phyloP scores from a whole-genome alignment of 2,329 filamentous ascomycete genomes.

The Neopestalotiopsis rosae region DNA sequence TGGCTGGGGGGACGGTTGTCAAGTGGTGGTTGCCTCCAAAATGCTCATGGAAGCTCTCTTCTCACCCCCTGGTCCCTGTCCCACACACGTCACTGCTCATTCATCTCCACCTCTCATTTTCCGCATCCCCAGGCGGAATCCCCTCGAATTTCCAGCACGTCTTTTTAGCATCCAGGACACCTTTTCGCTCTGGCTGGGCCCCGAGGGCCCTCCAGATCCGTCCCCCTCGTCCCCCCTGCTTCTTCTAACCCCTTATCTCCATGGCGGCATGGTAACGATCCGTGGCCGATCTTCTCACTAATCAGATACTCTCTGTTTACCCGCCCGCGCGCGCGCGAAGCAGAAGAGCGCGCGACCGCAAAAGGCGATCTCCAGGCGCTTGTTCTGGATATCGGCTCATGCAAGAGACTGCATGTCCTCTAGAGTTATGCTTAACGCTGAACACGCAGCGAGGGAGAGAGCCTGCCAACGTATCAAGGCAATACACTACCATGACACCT shows the following conservation, averaged over 20 bases:
- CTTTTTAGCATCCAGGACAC: neutral
- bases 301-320: neutral
- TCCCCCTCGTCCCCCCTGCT: neutral
- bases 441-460: neutral
- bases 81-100: slow-evolving; percentile 14
- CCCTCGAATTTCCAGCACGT: slow-evolving; percentile 5
- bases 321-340: neutral
- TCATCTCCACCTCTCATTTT: slow-evolving; percentile 19
- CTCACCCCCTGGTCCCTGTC: slow-evolving; percentile 6
- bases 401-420: neutral
- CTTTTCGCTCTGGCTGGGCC: neutral
- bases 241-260: neutral
- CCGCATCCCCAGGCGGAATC: neutral
- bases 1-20: neutral
- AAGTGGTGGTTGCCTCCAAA: too few relatives aligned
- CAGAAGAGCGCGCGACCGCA: neutral
- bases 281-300: neutral
- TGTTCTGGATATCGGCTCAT: neutral
- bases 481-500: neutral
- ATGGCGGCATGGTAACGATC: neutral
- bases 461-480: neutral
- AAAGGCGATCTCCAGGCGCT: neutral
- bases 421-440: neutral
- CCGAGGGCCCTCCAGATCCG: neutral
- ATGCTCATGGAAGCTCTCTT: neutral